Base-by-base conservation (phyloP, 1,284 basidiomycete genomes). In the Mycena sp. region DNA sequence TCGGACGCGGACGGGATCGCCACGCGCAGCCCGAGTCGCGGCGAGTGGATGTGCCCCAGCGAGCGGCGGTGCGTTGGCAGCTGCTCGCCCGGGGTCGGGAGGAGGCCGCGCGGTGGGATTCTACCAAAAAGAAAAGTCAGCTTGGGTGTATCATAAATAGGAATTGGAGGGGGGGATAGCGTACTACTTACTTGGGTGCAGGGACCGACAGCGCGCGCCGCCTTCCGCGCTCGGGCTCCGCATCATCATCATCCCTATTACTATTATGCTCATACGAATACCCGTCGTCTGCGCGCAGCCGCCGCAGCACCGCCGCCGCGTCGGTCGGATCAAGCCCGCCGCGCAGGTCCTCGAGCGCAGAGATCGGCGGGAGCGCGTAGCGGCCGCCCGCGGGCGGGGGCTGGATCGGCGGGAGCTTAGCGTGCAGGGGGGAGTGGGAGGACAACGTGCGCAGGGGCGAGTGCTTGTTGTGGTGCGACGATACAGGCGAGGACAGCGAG, bases 291-390 rank as follows among this genome's bases (percentile, higher is more conserved):
- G 58, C 43, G n/a, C 35, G 81, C 19, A 91, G 74, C 19, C 89
- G 80, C 60, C 85, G 77, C 43, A 91, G 73, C 3, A 91, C 88
- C 7, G 87, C 83, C 12, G 85, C 83, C 1, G 88, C 86, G 70
- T 90, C 87, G 43, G 83, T 80, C 2, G 79, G 78, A 43, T 80
- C 76, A 21, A 83, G n/a, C n/a, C n/a, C 76, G 3, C 84, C 83
- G 14, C 84, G 78, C 45, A 85, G 72, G 63, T 85, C 85, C 71
- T 90, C 88, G 67, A 91, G 76, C 0, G 87, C 84, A 5, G 89
- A 87, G 62, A 91, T 91, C 0, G 89, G 88, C 2, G 89, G 89
- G 4, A 91, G 74, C 10, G 86, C 83, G 86, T 4, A 78, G 73
- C 0, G 76, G 73, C 9, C 69, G 67, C 6, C 64, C 64, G 2